These are phyloP conservation scores for Coniochaeta pulveracea DNA, from an alignment of 2,329 filamentous ascomycete species.

Conservation along the genomic window DNA sequence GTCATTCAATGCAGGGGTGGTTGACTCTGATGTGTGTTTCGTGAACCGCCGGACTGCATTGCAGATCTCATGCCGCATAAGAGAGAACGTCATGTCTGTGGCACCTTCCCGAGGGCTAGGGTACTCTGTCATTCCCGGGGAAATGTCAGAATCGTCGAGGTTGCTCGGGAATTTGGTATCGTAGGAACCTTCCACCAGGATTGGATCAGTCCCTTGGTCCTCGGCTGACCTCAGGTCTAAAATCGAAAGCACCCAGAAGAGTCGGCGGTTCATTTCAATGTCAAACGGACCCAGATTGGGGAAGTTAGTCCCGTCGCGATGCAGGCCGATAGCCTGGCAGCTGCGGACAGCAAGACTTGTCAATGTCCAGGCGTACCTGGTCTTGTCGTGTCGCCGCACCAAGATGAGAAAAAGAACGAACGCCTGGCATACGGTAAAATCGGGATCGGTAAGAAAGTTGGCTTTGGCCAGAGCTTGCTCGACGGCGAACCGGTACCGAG, in stretches of 20 bases:
- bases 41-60: constrained; percentile 24
- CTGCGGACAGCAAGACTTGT: constrained; percentile 50
- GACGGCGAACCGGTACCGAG: constrained; percentile 39
- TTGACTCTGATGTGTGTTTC: constrained; percentile 22
- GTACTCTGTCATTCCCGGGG: constrained; percentile 30
- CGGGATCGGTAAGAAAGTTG: constrained; percentile 47
- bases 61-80: constrained; percentile 32
- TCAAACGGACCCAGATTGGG: constrained; percentile 46
- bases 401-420: constrained; percentile 47
- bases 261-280: constrained; percentile 47
- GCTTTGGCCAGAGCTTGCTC: constrained; percentile 51
- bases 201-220: constrained; percentile 42
- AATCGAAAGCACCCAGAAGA: constrained; percentile 51
- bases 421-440: constrained; percentile 49
- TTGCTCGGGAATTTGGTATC: constrained; percentile 46
- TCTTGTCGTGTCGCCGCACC: constrained; percentile 37
- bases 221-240: constrained; percentile 50
- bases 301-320: constrained; percentile 44
- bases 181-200: constrained; percentile 30
- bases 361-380: constrained; percentile 50
- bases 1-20: constrained; percentile 16
- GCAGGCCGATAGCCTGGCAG: constrained; percentile 40
- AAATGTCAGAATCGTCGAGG: constrained; percentile 42
- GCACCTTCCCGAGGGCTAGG: constrained; percentile 36
- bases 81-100: constrained; percentile 39